Base-by-base conservation (phyloP, 805 yeast genomes). In the Suhomyces tanzawaensis region DNA sequence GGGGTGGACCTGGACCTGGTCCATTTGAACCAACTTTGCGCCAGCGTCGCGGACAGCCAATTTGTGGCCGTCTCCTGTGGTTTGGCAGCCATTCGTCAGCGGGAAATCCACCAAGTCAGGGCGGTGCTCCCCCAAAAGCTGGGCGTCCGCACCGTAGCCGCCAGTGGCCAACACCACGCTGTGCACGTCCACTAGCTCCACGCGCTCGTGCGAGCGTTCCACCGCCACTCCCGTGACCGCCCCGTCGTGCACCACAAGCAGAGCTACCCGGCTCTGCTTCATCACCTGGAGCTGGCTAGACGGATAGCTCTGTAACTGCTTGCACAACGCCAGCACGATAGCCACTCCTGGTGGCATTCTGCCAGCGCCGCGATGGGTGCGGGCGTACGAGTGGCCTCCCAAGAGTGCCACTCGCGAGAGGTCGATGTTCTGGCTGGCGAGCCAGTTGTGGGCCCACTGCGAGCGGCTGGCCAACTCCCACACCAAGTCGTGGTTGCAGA, bases 301-400 rank as follows among this genome's bases (percentile, higher is more conserved):
- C n/a, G 32, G 31, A n/a, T 55, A 38, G 4, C 51, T 44, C 24
- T 70, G 58, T 9, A 76, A 43, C 22, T 55, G 55, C 29, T 64
- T 64, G 29, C 67, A 60, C 34, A 77, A 52, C 4, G 73, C 64
- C 4, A 75, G 69, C 1, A 79, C 64, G 13, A 79, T 76, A 30
- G 77, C 81, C 56, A 69, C 75, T 0, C 84, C 84, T 3, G 84
- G 84, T 11, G 82, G 81, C 13, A 75, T 52, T 9, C 66, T 68
- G 1, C 71, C 69, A 6, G 37, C 42, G 4, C 71, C 69, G 23
- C 71, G 47, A 42, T 68, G 72, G 12, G 73, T 67, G 40, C 73
- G 49, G 2, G 71, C 58, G 40, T 39, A 38, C 0, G 67, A 51
- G 44, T 68, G 73, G n/a, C 73, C 73, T 1, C 73, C 73, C 19